Base-by-base conservation (phyloP, 78 protist genomes). In the Dictyostelium intermedium region DNA sequence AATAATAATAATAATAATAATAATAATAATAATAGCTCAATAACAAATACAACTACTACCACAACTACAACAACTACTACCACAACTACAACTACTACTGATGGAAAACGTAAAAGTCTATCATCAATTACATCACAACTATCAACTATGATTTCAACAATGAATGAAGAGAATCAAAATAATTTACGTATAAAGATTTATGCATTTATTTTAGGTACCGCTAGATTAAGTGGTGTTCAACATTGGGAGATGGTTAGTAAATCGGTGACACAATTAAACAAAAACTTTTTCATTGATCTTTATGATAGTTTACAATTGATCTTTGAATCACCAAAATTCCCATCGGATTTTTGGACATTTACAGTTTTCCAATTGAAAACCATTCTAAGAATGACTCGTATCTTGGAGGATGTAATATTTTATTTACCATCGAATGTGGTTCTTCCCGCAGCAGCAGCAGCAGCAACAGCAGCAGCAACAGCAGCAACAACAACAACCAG, bases 311-410 rank as follows among this genome's bases (percentile, higher is more conserved):
- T 89, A 34, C 82, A 60, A 80, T 50, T 79, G 3, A 72, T 89
- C 25, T 89, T 80, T 50, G 87, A 80, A 43, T 61, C 94, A 50
- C 94, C 94, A 18, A 89, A 89, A 25, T 81, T 89, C 94, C 94
- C 94, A 80, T 66, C 84, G 9, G 94, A 89, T 50, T 89, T 89
- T 56, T 89, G 94, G 94, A 89, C 94, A 35, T 89, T 89, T 39
- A 89, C 94, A 43, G 94, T 80, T 11, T 89, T 89, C 87, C 83
- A 89, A 50, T 70, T 89, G 45, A 89, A 89, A 50, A 89, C 94
- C 2, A 78, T 89, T 43, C 60, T 89, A 1, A 60, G 94, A 63
- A 89, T 89, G 94, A 89, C 94, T 20, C 43, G 94, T 41, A 89
- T 89, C 7, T 43, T 89, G 6, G 94, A 89, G 35, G 94, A 89